Evolutionary conservation across 306 rosid genomes (phyloP), one percentile per base, ranked within the genome.

Genomic region (Canavalia gladiata): DNA sequence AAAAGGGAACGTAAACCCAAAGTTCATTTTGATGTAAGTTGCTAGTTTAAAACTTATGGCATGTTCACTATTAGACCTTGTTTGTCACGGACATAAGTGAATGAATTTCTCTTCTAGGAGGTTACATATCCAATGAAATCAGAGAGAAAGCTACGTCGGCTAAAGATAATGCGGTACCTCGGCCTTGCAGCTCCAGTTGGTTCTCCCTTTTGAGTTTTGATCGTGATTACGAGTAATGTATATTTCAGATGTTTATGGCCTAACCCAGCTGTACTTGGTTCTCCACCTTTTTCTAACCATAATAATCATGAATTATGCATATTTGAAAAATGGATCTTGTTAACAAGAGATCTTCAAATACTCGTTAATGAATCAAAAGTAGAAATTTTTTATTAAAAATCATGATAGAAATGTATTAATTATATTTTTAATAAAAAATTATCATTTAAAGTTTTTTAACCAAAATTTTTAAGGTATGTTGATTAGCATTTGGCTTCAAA

Each of bases 151-250:
- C 71, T 76, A 78, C 91, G 97, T 3, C 86, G 89, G 79, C 68
- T 92, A 43, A 86, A 85, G 92, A 90, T 92, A 85, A 92, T 92
- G 97, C 92, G 95, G 54, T 78, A 83, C 82, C 89, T 92, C 3
- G 95, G 97, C 64, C 97, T 90, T 64, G 87, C 85, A 35, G 88
- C 92, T 75, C 97, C 97, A 4, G 51, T 83, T 77, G 95, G 97
- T 60, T 92, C 97, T 72, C 97, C 97, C 5, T 92, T 76, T 77
- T 83, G 58, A 79, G 18, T 68, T 68, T 43, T 68, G 73, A 28
- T 13, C 75, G 6, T 31, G 64, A 74, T 66, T 33, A 54, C 29
- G 12, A 50, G 69, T 41, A 47, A 72, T 72, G 46, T 63, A 51
- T 76, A 35, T 76, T 66, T 71, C 59, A 73, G 55, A 37, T 39